phyloP scores from a whole-genome alignment of 306 rosid species.

The Cucurbita argyrosperma region DNA sequence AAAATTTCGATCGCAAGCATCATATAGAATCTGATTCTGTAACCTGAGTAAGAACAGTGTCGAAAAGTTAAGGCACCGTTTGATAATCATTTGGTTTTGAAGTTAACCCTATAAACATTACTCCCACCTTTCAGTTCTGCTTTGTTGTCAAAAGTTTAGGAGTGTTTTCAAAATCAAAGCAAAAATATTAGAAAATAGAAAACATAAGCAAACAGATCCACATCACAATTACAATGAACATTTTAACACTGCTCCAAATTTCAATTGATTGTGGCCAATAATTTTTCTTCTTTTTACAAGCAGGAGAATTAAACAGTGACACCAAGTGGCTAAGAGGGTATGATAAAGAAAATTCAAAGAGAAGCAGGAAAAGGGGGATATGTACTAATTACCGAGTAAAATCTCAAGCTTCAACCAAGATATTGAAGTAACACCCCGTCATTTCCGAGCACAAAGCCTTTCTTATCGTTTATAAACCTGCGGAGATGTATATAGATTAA shows the following conservation, averaged over 20 bases:
- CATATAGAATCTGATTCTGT: neutral
- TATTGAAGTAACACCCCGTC: slow-evolving; percentile 93
- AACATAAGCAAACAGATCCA: neutral
- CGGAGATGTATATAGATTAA: neutral
- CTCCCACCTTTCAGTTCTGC: too few species aligned
- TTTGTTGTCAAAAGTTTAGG: too few species aligned
- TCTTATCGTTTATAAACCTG: slow-evolving; percentile 76
- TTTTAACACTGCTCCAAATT: neutral
- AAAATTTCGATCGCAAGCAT: slow-evolving; percentile 4
- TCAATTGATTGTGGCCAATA: neutral
- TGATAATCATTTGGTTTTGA: too few species aligned
- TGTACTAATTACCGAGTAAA: slow-evolving; percentile 27
- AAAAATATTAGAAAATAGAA: neutral
- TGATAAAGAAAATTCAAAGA: neutral
- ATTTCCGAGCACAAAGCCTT: slow-evolving; percentile 88
- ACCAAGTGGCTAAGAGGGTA: too few species aligned
- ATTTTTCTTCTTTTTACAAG: neutral
- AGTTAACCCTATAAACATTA: too few species aligned
- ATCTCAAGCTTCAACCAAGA: slow-evolving; percentile 48
- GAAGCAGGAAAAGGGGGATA: neutral
- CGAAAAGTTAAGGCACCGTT: neutral
- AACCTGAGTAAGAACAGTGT: neutral
- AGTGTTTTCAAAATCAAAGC: too few species aligned
- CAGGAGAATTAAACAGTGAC: neutral
- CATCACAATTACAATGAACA: neutral